Evolutionary conservation across 1,139 yeast genomes (phyloP).

Genomic region (Suhomyces kunorum): DNA sequence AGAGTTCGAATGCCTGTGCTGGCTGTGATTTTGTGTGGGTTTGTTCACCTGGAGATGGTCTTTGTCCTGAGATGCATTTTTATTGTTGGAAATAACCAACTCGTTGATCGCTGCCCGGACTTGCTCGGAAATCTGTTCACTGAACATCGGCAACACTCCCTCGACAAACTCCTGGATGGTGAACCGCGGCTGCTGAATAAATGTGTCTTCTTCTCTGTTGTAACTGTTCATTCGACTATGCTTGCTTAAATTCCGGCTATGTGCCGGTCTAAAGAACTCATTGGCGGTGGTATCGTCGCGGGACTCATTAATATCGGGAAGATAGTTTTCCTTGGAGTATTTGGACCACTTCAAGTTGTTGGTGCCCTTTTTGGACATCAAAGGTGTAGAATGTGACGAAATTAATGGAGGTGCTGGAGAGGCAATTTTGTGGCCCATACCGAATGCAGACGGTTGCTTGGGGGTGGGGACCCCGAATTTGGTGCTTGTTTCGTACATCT

Average conservation of each 20-base stretch:
- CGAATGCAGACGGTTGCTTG: not conserved
- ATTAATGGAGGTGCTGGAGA: conserved; percentile 13
- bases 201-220: conserved; percentile 11
- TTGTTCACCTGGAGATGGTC: not conserved
- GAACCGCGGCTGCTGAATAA: conserved; percentile 9
- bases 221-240: conserved; percentile 13
- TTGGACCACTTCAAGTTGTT: conserved; percentile 10
- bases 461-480: conserved; percentile 3
- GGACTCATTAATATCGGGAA: conserved; percentile 16
- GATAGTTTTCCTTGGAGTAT: conserved; percentile 11
- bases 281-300: conserved; percentile 19
- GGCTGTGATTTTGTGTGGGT: not conserved
- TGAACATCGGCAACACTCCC: conserved; percentile 11
- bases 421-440: not conserved
- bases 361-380: conserved; percentile 16
- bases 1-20: not conserved
- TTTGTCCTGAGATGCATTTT: not conserved
- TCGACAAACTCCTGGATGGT: conserved; percentile 13
- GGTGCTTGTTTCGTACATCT: conserved; percentile 1
- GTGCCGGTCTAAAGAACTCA: conserved; percentile 16
- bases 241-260: conserved; percentile 7
- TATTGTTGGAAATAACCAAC: conserved; percentile 3
- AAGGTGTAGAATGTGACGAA: conserved; percentile 38
- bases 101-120: conserved; percentile 8
- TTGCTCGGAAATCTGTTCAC: conserved; percentile 12